These are phyloP conservation scores for Curvularia hawaiiensis DNA, from an alignment of 2,329 filamentous ascomycete genomes.

Conservation along the genomic window DNA sequence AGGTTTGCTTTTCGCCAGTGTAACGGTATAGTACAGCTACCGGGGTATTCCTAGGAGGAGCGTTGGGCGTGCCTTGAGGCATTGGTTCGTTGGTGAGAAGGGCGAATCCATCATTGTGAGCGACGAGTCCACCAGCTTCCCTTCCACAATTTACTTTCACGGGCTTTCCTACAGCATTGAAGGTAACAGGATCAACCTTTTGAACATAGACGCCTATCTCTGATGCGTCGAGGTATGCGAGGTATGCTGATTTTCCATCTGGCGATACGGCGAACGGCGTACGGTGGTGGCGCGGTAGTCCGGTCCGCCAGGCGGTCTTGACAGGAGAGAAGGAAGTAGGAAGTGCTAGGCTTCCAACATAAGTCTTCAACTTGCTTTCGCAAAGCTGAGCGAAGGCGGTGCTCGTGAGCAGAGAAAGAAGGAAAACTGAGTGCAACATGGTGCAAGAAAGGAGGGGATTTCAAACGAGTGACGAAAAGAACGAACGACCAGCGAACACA, in stretches of 20 bases:
- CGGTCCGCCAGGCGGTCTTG: conserved; percentile 66
- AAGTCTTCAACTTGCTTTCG: conserved; percentile 51
- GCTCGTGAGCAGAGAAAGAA: conserved; percentile 42
- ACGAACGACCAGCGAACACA: conserved; percentile 43
- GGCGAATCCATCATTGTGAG: conserved; percentile 68
- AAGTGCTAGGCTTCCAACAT: conserved; percentile 54
- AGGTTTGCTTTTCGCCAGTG: conserved; percentile 60
- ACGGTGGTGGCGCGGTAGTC: conserved; percentile 64
- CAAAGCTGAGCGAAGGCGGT: conserved; percentile 45
- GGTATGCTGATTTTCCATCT: conserved; percentile 62
- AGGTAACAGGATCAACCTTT: conserved; percentile 60
- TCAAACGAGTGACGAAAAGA: conserved; percentile 38
- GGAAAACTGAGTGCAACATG: conserved; percentile 40
- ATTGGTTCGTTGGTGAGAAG: conserved; percentile 64
- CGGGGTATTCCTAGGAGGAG: conserved; percentile 55
- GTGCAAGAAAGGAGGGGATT: conserved; percentile 26
- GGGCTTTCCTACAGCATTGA: conserved; percentile 58
- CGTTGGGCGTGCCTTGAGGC: conserved; percentile 56
- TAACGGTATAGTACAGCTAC: conserved; percentile 66
- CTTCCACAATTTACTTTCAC: conserved; percentile 61
- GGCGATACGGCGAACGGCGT: conserved; percentile 66
- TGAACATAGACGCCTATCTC: conserved; percentile 63
- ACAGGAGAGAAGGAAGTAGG: conserved; percentile 61
- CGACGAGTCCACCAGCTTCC: conserved; percentile 64
- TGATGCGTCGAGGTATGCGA: conserved; percentile 64